phyloP scores from a whole-genome alignment of 73 alveolate species.

The Paramecium tetraurelia region DNA sequence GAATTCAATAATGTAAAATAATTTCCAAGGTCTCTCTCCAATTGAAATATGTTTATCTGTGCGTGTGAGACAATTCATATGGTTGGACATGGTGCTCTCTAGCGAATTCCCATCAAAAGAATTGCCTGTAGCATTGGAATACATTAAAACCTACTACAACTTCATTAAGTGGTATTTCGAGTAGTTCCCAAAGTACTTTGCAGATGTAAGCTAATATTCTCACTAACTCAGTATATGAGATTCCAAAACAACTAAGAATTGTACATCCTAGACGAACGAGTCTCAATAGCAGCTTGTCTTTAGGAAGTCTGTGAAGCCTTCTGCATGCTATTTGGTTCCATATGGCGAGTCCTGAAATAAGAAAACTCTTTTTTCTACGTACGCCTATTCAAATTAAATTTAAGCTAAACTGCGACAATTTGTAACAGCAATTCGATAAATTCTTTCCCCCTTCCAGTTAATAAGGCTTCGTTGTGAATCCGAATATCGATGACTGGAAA shows the following conservation, averaged over 20 bases:
- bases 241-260: conserved; percentile 58
- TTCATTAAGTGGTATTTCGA: conserved; percentile 69
- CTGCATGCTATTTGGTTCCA: conserved; percentile 68
- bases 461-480: neutral
- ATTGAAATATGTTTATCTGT: conserved; percentile 66
- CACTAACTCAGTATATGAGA: conserved; percentile 18
- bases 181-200: conserved; percentile 64
- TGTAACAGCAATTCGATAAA: neutral
- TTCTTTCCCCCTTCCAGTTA: neutral
- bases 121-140: conserved; percentile 67
- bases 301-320: conserved; percentile 63
- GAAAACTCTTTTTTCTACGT: conserved; percentile 57
- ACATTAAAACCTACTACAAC: conserved; percentile 61
- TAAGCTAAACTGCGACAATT: conserved; percentile 7
- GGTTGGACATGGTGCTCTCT: conserved; percentile 75
- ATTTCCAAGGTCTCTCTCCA: conserved; percentile 19
- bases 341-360: conserved; percentile 62
- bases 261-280: conserved; percentile 64
- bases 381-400: neutral
- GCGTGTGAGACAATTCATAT: conserved; percentile 76
- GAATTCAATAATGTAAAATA: neutral
- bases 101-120: neutral
- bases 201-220: conserved; percentile 29
- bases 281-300: conserved; percentile 70
- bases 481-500: conserved; percentile 44